Evolutionary conservation across 257 asterid genomes (phyloP).

Genomic region (Nicotiana attenuata): DNA sequence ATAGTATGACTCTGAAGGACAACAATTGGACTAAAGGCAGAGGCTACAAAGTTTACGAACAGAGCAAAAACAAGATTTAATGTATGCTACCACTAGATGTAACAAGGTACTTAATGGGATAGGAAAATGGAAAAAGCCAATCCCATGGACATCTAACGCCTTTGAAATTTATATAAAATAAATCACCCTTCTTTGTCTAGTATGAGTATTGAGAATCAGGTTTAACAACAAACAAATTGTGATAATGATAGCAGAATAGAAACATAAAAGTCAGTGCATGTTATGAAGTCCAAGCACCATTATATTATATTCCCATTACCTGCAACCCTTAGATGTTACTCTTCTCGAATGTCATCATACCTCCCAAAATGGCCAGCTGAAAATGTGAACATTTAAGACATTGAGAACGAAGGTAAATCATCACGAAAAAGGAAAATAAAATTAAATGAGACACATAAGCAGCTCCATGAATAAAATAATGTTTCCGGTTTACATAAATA

Average conservation of each 20-base stretch:
- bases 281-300: neutral
- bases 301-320: neutral
- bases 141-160: no score
- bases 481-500: neutral
- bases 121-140: no score
- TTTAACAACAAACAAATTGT: no score
- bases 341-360: neutral
- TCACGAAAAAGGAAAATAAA: neutral
- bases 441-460: neutral
- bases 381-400: neutral
- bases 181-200: no score
- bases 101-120: no score
- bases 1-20: no score
- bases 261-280: neutral
- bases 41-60: no score
- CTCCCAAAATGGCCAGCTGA: conserved; percentile 4
- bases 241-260: neutral
- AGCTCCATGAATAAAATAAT: neutral
- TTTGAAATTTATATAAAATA: no score
- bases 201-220: no score
- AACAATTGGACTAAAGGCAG: no score
- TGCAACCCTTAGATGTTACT: neutral
- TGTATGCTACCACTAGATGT: no score
- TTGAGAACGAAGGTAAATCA: neutral
- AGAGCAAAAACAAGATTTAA: no score